phyloP scores from a whole-genome alignment of 1,284 basidiomycete genomes.

The Melampsora americana region DNA sequence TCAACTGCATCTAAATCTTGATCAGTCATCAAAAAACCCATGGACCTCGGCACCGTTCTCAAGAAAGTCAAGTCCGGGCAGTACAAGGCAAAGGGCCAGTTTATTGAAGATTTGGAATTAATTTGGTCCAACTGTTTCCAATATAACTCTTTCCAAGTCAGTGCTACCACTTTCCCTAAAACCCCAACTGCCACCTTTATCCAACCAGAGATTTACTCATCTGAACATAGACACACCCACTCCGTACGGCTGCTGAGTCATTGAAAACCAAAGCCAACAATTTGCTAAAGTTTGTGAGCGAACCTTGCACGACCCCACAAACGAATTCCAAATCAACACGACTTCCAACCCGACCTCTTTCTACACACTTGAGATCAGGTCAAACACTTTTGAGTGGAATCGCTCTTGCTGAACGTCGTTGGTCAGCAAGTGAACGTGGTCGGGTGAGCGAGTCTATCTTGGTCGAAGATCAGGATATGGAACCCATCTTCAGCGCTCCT shows the following conservation, averaged over 20 bases:
- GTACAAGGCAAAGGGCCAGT: slow-evolving; percentile 91
- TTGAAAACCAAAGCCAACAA: slow-evolving; percentile 34
- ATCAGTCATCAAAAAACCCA: slow-evolving; percentile 79
- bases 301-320: slow-evolving; percentile 6
- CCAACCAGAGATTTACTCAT: neutral
- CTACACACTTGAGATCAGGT: neutral
- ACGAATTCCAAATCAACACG: neutral
- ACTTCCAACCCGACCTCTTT: neutral
- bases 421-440: slow-evolving; percentile 23
- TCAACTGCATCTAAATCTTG: slow-evolving; percentile 45
- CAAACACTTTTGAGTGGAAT: neutral
- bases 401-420: slow-evolving; percentile 29
- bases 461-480: slow-evolving; percentile 9
- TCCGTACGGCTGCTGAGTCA: slow-evolving; percentile 37
- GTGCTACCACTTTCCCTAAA: slow-evolving; percentile 1
- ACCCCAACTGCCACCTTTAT: neutral
- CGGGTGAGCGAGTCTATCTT: neutral
- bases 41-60: slow-evolving; percentile 90
- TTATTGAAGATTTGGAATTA: slow-evolving; percentile 85
- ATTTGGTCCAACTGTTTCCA: slow-evolving; percentile 94
- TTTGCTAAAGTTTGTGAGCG: slow-evolving; percentile 38
- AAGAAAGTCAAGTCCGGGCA: slow-evolving; percentile 84
- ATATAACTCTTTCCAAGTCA: slow-evolving; percentile 84
- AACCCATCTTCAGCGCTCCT: slow-evolving; percentile 7
- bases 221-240: slow-evolving; percentile 25